These are phyloP conservation scores for Oryza punctata DNA, from an alignment of 176 grass and related monocot species.

Conservation along the genomic window DNA sequence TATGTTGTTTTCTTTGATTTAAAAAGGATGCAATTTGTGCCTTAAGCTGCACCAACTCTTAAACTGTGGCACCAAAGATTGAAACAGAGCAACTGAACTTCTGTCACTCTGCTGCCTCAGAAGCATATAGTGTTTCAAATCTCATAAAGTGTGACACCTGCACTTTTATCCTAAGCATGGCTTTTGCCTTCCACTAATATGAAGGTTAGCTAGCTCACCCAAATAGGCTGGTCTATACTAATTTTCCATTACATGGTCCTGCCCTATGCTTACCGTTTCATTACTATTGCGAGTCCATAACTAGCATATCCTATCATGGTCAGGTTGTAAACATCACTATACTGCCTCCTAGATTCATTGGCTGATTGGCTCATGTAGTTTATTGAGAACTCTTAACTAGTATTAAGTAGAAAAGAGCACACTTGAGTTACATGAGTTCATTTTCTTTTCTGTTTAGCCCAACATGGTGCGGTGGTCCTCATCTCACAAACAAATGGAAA, in stretches of 20 bases:
- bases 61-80: conserved; percentile 12
- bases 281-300: conserved; percentile 22
- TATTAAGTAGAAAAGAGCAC: neutral
- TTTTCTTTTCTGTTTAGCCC: neutral
- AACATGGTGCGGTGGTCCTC: conserved; percentile 12
- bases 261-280: conserved; percentile 7
- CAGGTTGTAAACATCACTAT: conserved; percentile 25
- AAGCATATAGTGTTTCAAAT: conserved; percentile 6
- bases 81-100: conserved; percentile 43
- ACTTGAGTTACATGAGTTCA: neutral
- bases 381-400: neutral
- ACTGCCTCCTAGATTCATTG: conserved; percentile 34
- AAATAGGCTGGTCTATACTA: conserved; percentile 10
- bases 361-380: conserved; percentile 26
- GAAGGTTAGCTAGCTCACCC: conserved; percentile 23
- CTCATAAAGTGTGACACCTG: conserved; percentile 28
- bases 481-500: conserved; percentile 13
- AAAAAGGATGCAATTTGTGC: neutral
- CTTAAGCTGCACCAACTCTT: conserved; percentile 26
- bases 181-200: conserved; percentile 46
- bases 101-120: conserved; percentile 39
- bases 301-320: conserved; percentile 29
- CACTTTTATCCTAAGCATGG: conserved; percentile 36
- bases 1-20: neutral
- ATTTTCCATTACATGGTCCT: conserved; percentile 25